A percentile compares a stretch with the other conserved stretches of the same genome.
Conservation (phyloP, 495 filamentous ascomycete genomes). For the Xylaria intraflava region DNA sequence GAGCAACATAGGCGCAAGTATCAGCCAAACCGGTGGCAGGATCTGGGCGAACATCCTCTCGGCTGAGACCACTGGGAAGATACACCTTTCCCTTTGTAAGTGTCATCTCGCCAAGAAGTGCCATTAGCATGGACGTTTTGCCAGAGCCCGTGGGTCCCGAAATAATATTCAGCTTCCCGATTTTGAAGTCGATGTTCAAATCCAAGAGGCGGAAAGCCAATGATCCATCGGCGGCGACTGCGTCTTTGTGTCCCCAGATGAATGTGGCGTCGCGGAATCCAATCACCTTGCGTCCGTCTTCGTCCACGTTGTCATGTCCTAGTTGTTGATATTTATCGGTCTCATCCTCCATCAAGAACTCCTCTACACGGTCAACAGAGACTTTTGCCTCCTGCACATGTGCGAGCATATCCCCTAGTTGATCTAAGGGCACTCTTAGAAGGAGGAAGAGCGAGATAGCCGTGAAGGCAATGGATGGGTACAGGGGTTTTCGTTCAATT, state of each 20-base stretch:
- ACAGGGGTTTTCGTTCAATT: constrained; percentile 80
- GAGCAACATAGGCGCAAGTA: constrained; percentile 92
- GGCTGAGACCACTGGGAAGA: constrained; percentile 73
- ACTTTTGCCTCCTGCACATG: constrained; percentile 98
- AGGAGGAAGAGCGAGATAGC: constrained; percentile 93
- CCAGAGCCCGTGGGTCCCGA: constrained; percentile 89
- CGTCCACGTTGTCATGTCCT: constrained; percentile 51
- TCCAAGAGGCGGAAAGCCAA: constrained; percentile 77
- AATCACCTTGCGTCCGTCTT: constrained; percentile 59
- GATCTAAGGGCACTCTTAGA: constrained; percentile 90
- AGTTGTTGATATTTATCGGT: constrained; percentile 95
- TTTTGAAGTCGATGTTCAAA: constrained; percentile 66
- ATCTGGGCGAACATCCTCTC: constrained; percentile 75
- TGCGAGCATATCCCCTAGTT: constrained; percentile 97
- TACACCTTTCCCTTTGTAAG: constrained; percentile 71
- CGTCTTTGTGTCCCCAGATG: constrained; percentile 74
- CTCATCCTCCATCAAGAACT: constrained; percentile 90
- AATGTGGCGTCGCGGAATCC: constrained; percentile 81
- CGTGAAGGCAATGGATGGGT: constrained; percentile 93
- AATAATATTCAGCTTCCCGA: constrained; percentile 81
- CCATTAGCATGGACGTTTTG: constrained; percentile 95
- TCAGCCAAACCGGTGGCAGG: constrained; percentile 83
- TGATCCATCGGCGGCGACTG: constrained; percentile 50
- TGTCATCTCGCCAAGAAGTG: constrained; percentile 94
- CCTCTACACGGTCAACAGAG: constrained; percentile 91